Evolutionary conservation across 768 basidiomycete genomes (phyloP).

Genomic region (Rhodocollybia butyracea): DNA sequence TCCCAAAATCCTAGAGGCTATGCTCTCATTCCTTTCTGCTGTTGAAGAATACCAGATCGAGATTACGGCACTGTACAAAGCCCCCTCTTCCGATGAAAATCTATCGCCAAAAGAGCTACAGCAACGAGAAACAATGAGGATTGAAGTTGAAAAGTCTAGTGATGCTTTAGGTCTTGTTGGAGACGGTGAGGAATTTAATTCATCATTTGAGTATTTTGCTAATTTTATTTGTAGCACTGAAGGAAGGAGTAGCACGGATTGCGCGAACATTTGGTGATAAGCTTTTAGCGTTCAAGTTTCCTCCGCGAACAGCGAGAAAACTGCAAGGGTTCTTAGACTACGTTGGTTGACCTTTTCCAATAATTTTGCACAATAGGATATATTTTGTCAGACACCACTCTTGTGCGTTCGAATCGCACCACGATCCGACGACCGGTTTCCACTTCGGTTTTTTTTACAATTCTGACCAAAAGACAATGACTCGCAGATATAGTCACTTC

Average conservation of each 20-base stretch:
- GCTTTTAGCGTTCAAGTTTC: slow-evolving; percentile 73
- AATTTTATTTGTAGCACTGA: slow-evolving; percentile 44
- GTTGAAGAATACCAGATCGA: slow-evolving; percentile 64
- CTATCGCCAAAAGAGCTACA: slow-evolving; percentile 31
- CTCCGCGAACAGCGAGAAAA: slow-evolving; percentile 62
- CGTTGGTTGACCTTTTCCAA: neutral
- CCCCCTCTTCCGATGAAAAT: slow-evolving; percentile 32
- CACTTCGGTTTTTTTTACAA: too few relatives aligned
- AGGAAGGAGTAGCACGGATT: slow-evolving; percentile 63
- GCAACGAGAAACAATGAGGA: slow-evolving; percentile 33
- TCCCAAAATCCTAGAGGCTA: slow-evolving; percentile 74
- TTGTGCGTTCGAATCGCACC: too few relatives aligned
- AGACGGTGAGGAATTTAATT: slow-evolving; percentile 47
- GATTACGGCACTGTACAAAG: slow-evolving; percentile 38
- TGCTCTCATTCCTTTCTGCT: slow-evolving; percentile 62
- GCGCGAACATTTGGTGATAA: slow-evolving; percentile 73
- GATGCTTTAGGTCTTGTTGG: slow-evolving; percentile 51
- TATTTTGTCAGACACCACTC: too few relatives aligned
- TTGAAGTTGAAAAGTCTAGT: slow-evolving; percentile 53
- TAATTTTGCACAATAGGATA: too few relatives aligned
- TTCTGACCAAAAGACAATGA: too few relatives aligned
- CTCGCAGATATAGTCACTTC: too few relatives aligned
- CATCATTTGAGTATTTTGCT: neutral
- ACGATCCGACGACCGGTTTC: too few relatives aligned
- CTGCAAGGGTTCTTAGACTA: slow-evolving; percentile 73